These are phyloP conservation scores for Fusarium papillatum DNA, from an alignment of 2,329 filamentous ascomycete genomes.

Conservation along the genomic window DNA sequence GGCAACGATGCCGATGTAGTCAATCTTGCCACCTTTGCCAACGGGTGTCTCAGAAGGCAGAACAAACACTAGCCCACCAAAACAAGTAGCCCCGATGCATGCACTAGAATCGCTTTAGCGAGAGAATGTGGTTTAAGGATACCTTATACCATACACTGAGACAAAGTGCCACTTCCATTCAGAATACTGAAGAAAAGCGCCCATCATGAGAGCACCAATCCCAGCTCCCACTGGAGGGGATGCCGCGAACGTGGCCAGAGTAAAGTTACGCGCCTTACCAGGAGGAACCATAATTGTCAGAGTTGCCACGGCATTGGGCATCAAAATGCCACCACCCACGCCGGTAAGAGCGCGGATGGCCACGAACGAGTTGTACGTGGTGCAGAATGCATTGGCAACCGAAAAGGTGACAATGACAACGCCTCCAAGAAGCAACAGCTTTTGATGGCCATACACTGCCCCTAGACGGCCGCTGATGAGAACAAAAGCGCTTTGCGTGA, in stretches of 20 bases:
- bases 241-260: conserved; percentile 61
- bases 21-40: conserved; percentile 37
- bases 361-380: conserved; percentile 55
- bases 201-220: conserved; percentile 57
- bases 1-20: conserved; percentile 55
- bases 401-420: conserved; percentile 56
- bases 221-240: conserved; percentile 59
- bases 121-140: neutral
- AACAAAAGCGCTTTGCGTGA: conserved; percentile 66
- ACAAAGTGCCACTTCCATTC: conserved; percentile 58
- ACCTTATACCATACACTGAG: conserved; percentile 46
- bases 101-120: conserved; percentile 6
- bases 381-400: conserved; percentile 57
- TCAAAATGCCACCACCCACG: conserved; percentile 59
- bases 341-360: conserved; percentile 60
- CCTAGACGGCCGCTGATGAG: conserved; percentile 65
- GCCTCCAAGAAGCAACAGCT: conserved; percentile 58
- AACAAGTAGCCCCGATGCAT: conserved; percentile 3
- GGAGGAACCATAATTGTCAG: conserved; percentile 60
- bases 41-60: conserved; percentile 32
- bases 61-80: conserved; percentile 12
- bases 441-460: conserved; percentile 64
- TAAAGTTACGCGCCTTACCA: conserved; percentile 58
- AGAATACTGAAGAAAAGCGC: conserved; percentile 47
- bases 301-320: conserved; percentile 65